phyloP scores from a whole-genome alignment of 306 rosid genomes.

The Fragaria ananassa region DNA sequence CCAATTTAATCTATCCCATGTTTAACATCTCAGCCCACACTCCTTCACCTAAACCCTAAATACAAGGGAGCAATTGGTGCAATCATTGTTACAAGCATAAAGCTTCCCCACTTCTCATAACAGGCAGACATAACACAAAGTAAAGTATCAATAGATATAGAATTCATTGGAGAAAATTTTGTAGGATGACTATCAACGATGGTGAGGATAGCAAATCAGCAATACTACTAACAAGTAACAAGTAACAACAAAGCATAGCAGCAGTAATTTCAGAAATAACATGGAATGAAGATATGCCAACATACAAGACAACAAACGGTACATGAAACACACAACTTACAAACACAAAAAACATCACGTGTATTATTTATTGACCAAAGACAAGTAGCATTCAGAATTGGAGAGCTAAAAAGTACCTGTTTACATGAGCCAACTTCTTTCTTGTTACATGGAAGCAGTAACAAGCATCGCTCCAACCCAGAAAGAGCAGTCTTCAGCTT shows the following conservation, averaged over 20 bases:
- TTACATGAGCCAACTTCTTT: slow-evolving; percentile 45
- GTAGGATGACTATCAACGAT: too few species aligned
- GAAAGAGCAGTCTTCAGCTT: slow-evolving; percentile 64
- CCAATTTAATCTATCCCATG: background rate
- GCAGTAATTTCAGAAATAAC: background rate
- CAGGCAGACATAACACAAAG: background rate
- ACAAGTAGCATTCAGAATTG: slow-evolving; percentile 4
- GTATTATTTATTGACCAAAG: background rate
- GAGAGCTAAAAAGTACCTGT: slow-evolving; percentile 43
- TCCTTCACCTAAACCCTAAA: background rate
- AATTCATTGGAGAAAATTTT: background rate
- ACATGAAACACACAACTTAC: background rate
- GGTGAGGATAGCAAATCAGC: background rate
- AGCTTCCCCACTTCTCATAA: background rate
- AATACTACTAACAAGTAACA: background rate
- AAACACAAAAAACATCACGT: slow-evolving; percentile 1
- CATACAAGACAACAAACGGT: background rate
- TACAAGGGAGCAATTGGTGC: background rate
- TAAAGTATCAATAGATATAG: background rate
- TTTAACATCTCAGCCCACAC: background rate
- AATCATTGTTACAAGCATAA: background rate
- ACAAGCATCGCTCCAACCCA: slow-evolving; percentile 76
- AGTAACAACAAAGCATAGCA: background rate
- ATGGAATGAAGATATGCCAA: background rate
- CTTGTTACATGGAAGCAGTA: slow-evolving; percentile 69